These are phyloP conservation scores for Scheffersomyces parashehatae DNA, from an alignment of 1,139 yeast genomes.

Conservation along the genomic window DNA sequence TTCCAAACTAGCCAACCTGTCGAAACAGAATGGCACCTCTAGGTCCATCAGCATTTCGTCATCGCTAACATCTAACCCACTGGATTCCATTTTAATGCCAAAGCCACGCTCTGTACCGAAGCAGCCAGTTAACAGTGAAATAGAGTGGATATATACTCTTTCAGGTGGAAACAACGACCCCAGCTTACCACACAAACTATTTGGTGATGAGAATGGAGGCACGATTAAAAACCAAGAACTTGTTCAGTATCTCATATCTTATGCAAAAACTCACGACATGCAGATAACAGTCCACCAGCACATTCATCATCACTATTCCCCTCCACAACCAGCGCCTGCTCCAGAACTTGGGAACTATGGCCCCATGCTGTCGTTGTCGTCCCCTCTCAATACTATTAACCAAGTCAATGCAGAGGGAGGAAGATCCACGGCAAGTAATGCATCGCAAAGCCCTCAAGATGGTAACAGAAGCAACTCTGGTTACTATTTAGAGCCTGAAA, in stretches of 20 bases:
- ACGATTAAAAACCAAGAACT: constrained; percentile 50
- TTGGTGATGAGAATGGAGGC: constrained; percentile 41
- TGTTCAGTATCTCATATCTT: constrained; percentile 57
- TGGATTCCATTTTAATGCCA: background rate
- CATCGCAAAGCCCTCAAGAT: background rate
- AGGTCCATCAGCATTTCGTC: background rate
- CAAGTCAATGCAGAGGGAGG: background rate
- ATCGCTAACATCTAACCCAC: background rate
- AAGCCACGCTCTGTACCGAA: background rate
- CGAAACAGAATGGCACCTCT: background rate
- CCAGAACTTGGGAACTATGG: background rate
- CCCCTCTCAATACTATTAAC: background rate
- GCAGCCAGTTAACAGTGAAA: constrained; percentile 8
- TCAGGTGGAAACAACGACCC: background rate
- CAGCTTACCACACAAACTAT: constrained; percentile 24
- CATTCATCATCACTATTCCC: constrained; percentile 67
- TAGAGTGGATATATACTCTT: constrained; percentile 35
- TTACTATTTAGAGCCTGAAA: constrained; percentile 50
- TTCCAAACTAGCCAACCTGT: background rate
- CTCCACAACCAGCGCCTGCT: constrained; percentile 21
- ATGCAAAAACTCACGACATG: constrained; percentile 62
- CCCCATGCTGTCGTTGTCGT: background rate
- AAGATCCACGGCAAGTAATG: background rate
- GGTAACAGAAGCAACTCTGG: constrained; percentile 4
- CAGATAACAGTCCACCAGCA: constrained; percentile 82